phyloP scores from a whole-genome alignment of 305 asterid genomes.

The Salvia sclarea region DNA sequence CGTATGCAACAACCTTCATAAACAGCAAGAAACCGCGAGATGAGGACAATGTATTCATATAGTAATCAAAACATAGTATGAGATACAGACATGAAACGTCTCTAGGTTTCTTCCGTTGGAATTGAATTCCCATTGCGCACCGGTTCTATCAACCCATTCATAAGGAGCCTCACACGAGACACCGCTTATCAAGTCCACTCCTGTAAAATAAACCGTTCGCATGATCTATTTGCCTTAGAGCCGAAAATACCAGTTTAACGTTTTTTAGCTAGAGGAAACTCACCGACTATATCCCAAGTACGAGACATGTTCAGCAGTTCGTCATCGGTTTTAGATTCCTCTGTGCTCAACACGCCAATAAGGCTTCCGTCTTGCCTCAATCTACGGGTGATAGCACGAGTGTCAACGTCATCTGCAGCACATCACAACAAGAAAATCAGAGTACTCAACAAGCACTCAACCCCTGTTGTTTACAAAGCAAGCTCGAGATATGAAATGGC shows the following conservation, averaged over 20 bases:
- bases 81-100: conserved; percentile 54
- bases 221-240: neutral
- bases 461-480: conserved; percentile 5
- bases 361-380: conserved; percentile 95
- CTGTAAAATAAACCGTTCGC: conserved; percentile 44
- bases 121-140: conserved; percentile 79
- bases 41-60: conserved; percentile 14
- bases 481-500: conserved; percentile 16
- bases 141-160: conserved; percentile 73
- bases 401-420: conserved; percentile 84
- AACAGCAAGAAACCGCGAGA: conserved; percentile 1
- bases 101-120: conserved; percentile 44
- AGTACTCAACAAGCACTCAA: conserved; percentile 5
- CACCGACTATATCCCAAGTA: conserved; percentile 85
- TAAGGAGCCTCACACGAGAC: conserved; percentile 82
- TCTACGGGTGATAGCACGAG: conserved; percentile 96
- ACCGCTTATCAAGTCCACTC: conserved; percentile 85
- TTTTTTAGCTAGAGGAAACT: conserved; percentile 12
- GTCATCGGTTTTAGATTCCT: conserved; percentile 63
- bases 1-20: conserved; percentile 84
- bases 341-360: conserved; percentile 90
- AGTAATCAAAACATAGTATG: neutral
- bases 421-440: conserved; percentile 31
- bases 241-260: neutral
- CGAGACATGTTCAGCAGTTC: conserved; percentile 80